phyloP scores from a whole-genome alignment of 2,329 filamentous ascomycete genomes.

The Aspergillus spinulosporus region DNA sequence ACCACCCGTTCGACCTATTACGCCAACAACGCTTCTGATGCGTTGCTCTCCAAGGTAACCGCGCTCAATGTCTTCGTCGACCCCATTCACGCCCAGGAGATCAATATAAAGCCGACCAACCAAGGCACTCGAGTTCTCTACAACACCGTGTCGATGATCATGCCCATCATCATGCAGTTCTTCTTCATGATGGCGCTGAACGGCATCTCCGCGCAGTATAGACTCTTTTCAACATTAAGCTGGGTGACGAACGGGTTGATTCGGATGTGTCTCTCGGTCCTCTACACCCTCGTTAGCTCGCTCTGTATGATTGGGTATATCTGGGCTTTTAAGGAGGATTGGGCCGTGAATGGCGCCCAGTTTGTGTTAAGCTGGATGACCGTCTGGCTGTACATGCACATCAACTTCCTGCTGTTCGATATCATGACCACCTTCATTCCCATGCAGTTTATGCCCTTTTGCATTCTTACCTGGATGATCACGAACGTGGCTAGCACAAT shows the following conservation, averaged over 20 bases:
- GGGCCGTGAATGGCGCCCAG: conserved; percentile 26
- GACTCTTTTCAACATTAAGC: conserved; percentile 10
- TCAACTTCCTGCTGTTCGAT: conserved; percentile 43
- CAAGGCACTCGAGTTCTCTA: conserved; percentile 42
- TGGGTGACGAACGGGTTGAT: conserved; percentile 5
- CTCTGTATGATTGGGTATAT: conserved; percentile 16
- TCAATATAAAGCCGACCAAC: conserved; percentile 39
- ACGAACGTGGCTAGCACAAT: conserved; percentile 42
- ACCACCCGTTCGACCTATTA: conserved; percentile 33
- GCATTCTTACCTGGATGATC: conserved; percentile 43
- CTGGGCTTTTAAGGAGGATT: conserved; percentile 16
- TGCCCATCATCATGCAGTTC: conserved; percentile 46
- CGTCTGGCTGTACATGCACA: conserved; percentile 44
- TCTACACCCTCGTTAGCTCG: conserved; percentile 11
- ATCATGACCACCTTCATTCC: conserved; percentile 40
- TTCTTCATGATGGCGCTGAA: conserved; percentile 49
- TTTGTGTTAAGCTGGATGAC: conserved; percentile 44
- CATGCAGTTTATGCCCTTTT: conserved; percentile 41
- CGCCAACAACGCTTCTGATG: conserved; percentile 27
- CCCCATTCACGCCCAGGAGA: conserved; percentile 33
- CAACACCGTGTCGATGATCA: conserved; percentile 44
- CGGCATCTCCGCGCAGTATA: conserved; percentile 37
- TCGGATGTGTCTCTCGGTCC: conserved; percentile 9
- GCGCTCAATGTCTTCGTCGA: conserved; percentile 32
- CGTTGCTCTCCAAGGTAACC: conserved; percentile 23